Evolutionary conservation across 2,329 filamentous ascomycete species (phyloP), one percentile per base, ranked within the genome.

Genomic region (Claviceps fusiformis): DNA sequence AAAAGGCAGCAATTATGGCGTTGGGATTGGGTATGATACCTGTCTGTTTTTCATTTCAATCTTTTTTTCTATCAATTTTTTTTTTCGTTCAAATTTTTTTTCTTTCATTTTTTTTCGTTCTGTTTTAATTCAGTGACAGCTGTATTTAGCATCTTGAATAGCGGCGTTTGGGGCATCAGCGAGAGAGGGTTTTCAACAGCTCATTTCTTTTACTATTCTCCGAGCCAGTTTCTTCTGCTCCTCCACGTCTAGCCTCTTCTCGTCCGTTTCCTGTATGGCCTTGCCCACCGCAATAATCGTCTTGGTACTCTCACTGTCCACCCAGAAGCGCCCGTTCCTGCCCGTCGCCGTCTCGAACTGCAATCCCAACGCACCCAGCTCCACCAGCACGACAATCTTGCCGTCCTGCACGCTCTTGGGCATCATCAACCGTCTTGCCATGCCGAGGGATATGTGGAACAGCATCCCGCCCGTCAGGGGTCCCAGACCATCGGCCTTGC

Each of bases 331-430:
- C 45, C 93, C 93, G 69, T 98, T 98, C 64, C 89, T 82, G 19
- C 93, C 93, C 9, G 95, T 87, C 0, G 92, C 92, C 57, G 95
- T 87, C 75, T 98, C 93, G 68, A 97, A 98, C 24, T 87, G 83
- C 15, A 95, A 71, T 54, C 89, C 92, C 56, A 84, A 83, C 3
- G 66, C 69, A 3, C 85, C 91, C 15, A 97, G 72, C 65, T 89
- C 87, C 59, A 95, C 88, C 55, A 97, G 70, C 31, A 96, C 78
- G 3, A 83, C 79, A 8, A 95, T 70, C 27, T 80, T 80, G 17
- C 84, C 86, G 53, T 80, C 76, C 53, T 81, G 77, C 15, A 74
- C 75, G 46, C 78, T 77, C 62, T 79, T 80, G 52, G 80, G 76
- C 71, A 81, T 78, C 70, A 96, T 77, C 59, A 95, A 70, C 54